Evolutionary conservation across 352 stramenopile species (phyloP), one percentile per base, ranked within the genome.

Genomic region (Phytopythium sindhum): DNA sequence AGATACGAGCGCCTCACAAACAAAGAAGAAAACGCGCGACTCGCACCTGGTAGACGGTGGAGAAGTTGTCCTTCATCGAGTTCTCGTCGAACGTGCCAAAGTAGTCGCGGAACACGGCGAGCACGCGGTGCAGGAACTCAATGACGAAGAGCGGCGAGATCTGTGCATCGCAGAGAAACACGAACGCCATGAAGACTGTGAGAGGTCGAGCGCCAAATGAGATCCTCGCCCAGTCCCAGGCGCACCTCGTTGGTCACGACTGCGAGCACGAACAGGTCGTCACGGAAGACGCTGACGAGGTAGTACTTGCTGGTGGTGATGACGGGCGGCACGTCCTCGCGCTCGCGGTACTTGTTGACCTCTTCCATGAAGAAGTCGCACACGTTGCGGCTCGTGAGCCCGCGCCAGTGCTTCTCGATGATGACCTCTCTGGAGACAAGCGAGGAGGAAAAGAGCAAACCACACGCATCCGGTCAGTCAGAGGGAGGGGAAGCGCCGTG

Each of bases 291-390:
- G 66, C 85, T 97, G 29, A 98, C 81, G 28, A 98, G 78, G 65
- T 97, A 97, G 68, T 95, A 90, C 64, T 94, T 96, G 75, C 75
- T 86, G 26, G 82, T 91, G 31, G 78, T 80, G 67, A 97, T 93
- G 41, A 97, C 86, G n/a, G 90, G 90, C 31, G 88, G 85, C 29
- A 97, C 86, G 67, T 97, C 88, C 65, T 93, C 84, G 11, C 86
- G 84, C 64, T 91, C 80, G 31, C 84, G 81, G 70, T 95, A 95
- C 72, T 95, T 98, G 84, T 91, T 98, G 69, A 96, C 96, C 65
- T 98, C 88, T 61, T 98, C 92, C 96, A 98, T 98, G 81, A 99
- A 99, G 70, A 97, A 97, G 63, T 99, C 96, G 76, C 97, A 98
- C 56, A 99, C 89, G 63, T 91, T 97, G 61, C 97, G 91, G 61